Percentiles rank a stretch among this genome's conserved stretches.
phyloP scores from a whole-genome alignment of 164 flowering plant species.

The Vitis rotundifolia region DNA sequence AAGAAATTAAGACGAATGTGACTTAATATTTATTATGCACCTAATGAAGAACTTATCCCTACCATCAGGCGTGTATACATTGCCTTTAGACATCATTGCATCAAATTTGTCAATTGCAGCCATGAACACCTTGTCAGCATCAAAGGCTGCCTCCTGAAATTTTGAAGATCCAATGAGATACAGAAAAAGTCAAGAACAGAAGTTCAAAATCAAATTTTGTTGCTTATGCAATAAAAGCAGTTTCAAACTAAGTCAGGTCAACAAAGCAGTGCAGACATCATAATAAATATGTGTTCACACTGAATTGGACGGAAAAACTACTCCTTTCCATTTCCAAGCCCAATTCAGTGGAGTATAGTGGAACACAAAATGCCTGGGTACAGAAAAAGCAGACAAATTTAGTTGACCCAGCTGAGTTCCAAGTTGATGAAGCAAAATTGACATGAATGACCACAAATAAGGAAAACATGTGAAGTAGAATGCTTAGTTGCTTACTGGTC shows the following conservation, averaged over 20 bases:
- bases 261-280: too few relatives aligned
- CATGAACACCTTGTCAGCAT: conserved; percentile 87
- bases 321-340: background rate
- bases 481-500: conserved; percentile 86
- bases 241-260: too few relatives aligned
- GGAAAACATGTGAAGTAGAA: background rate
- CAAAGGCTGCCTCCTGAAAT: conserved; percentile 82
- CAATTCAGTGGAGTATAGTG: background rate
- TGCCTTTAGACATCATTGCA: conserved; percentile 88
- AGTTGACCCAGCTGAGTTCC: background rate
- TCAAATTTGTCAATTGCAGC: conserved; percentile 96
- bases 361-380: background rate
- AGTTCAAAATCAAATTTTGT: too few relatives aligned
- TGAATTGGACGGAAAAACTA: too few relatives aligned
- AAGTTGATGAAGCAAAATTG: background rate
- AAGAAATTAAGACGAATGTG: background rate
- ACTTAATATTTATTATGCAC: background rate
- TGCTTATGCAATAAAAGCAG: too few relatives aligned
- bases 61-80: conserved; percentile 83
- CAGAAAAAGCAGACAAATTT: background rate
- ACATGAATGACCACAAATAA: background rate
- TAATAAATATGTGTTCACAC: too few relatives aligned
- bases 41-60: conserved; percentile 14
- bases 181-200: too few relatives aligned
- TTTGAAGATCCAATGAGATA: background rate